A percentile compares a stretch with the other conserved stretches of the same genome.
Evolutionary conservation across 2,329 filamentous ascomycete genomes (phyloP).

Genomic region (Tympanopsis confertula): DNA sequence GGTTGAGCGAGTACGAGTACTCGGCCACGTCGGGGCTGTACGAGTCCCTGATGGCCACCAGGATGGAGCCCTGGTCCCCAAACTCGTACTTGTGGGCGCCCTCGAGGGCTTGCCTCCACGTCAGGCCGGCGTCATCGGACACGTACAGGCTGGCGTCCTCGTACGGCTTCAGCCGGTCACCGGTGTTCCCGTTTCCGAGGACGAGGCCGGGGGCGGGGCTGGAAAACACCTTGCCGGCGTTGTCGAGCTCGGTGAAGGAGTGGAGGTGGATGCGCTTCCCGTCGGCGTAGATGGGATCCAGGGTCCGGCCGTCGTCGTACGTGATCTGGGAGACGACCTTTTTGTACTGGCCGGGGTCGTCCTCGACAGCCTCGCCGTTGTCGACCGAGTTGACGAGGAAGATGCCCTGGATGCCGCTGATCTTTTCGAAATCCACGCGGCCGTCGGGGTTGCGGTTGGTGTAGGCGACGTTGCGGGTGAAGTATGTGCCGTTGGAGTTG

Average conservation of each 20-base stretch:
- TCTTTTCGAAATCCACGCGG: slow-evolving; percentile 89
- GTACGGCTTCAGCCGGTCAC: slow-evolving; percentile 60
- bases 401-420: slow-evolving; percentile 82
- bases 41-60: slow-evolving; percentile 73
- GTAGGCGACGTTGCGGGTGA: slow-evolving; percentile 80
- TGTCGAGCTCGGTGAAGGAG: slow-evolving; percentile 75
- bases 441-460: slow-evolving; percentile 72
- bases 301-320: slow-evolving; percentile 88
- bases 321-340: slow-evolving; percentile 73
- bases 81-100: slow-evolving; percentile 94
- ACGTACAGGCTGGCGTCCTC: slow-evolving; percentile 70
- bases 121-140: slow-evolving; percentile 80
- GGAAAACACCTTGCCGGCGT: slow-evolving; percentile 79
- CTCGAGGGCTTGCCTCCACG: slow-evolving; percentile 64
- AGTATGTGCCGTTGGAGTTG: slow-evolving; percentile 95
- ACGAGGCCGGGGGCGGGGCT: slow-evolving; percentile 86
- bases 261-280: slow-evolving; percentile 69
- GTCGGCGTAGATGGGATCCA: slow-evolving; percentile 60
- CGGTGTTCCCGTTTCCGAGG: slow-evolving; percentile 88
- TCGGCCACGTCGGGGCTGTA: slow-evolving; percentile 44
- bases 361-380: slow-evolving; percentile 68
- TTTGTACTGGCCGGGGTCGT: slow-evolving; percentile 38
- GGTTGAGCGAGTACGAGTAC: slow-evolving; percentile 70
- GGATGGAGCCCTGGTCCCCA: slow-evolving; percentile 79
- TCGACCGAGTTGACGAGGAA: slow-evolving; percentile 84